A percentile compares a stretch with the other conserved stretches of the same genome.
Conservation (phyloP, 2,329 filamentous ascomycete species). For the Emericellopsis cladophorae region DNA sequence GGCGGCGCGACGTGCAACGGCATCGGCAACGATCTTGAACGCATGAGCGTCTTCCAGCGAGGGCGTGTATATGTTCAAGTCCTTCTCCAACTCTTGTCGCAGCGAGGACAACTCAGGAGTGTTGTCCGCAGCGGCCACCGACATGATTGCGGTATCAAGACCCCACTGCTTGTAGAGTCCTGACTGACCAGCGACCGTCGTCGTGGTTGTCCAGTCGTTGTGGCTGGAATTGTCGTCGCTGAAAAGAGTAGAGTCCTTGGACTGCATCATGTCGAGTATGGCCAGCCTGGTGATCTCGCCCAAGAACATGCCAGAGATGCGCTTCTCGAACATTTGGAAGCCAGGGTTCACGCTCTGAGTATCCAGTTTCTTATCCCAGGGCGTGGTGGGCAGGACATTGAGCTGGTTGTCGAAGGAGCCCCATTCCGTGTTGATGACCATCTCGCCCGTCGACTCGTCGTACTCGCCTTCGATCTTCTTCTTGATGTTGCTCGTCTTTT, state of each 20-base stretch:
- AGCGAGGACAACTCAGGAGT: slow-evolving; percentile 59
- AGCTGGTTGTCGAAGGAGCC: slow-evolving; percentile 94
- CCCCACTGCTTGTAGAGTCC: slow-evolving; percentile 73
- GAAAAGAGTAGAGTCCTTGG: slow-evolving; percentile 59
- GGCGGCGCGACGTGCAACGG: slow-evolving; percentile 79
- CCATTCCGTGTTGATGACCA: slow-evolving; percentile 99
- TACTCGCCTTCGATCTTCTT: slow-evolving; percentile 62
- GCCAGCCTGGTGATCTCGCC: slow-evolving; percentile 82
- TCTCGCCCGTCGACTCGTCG: slow-evolving; percentile 72
- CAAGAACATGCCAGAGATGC: slow-evolving; percentile 95
- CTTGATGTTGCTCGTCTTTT: slow-evolving; percentile 75
- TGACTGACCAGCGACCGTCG: slow-evolving; percentile 51
- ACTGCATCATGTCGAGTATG: slow-evolving; percentile 58
- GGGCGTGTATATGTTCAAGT: slow-evolving; percentile 63
- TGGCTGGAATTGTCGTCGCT: slow-evolving; percentile 58
- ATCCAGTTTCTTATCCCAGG: slow-evolving; percentile 73
- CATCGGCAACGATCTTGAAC: slow-evolving; percentile 70
- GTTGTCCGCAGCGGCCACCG: slow-evolving; percentile 70
- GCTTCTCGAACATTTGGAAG: slow-evolving; percentile 98
- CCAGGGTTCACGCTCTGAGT: slow-evolving; percentile 76
- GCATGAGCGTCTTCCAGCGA: slow-evolving; percentile 77
- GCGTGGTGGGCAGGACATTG: slow-evolving; percentile 73
- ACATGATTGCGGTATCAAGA: slow-evolving; percentile 82
- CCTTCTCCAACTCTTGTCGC: slow-evolving; percentile 64
- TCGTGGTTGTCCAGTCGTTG: slow-evolving; percentile 60